phyloP scores from a whole-genome alignment of 1,284 basidiomycete genomes.

The Coniferiporia sulphurascens region DNA sequence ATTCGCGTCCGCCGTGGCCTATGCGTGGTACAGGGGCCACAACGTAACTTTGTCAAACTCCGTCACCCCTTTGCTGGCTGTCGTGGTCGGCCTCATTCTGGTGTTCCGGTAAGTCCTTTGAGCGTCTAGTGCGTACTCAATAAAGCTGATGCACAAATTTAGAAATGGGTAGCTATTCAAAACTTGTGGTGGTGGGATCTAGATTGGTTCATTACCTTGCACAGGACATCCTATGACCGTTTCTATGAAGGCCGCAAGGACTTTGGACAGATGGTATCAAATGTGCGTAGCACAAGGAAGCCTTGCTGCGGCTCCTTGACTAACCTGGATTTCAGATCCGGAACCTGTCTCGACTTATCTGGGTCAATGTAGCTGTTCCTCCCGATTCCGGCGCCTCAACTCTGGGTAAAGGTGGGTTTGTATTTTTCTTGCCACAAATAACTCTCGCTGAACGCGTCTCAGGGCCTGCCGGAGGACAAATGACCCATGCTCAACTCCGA shows the following conservation, averaged over 20 bases:
- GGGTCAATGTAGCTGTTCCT: conserved; percentile 74
- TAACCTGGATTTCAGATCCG: conserved; percentile 39
- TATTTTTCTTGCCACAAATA: not conserved
- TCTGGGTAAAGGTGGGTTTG: conserved; percentile 8
- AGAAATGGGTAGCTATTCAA: conserved; percentile 7
- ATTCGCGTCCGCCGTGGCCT: conserved; percentile 61
- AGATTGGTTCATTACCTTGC: conserved; percentile 24
- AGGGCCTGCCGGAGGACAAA: conserved; percentile 34
- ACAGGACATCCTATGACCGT: conserved; percentile 73
- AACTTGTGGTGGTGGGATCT: conserved; percentile 19
- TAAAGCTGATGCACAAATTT: not conserved
- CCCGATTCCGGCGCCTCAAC: conserved; percentile 27
- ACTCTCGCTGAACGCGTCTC: conserved; percentile 38
- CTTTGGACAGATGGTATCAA: conserved; percentile 61
- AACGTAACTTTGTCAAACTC: conserved; percentile 61
- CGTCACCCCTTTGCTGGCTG: conserved; percentile 79
- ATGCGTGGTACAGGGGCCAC: conserved; percentile 49
- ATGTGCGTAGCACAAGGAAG: conserved; percentile 37
- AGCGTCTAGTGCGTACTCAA: not conserved
- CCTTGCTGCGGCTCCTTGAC: conserved; percentile 25
- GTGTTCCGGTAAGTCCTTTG: conserved; percentile 58
- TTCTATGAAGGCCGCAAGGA: conserved; percentile 85
- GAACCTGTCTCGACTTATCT: conserved; percentile 63
- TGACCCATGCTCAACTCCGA: conserved; percentile 55
- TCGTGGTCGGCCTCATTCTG: conserved; percentile 79